phyloP scores from a whole-genome alignment of 495 filamentous ascomycete species.

The Neurospora sublineolata region DNA sequence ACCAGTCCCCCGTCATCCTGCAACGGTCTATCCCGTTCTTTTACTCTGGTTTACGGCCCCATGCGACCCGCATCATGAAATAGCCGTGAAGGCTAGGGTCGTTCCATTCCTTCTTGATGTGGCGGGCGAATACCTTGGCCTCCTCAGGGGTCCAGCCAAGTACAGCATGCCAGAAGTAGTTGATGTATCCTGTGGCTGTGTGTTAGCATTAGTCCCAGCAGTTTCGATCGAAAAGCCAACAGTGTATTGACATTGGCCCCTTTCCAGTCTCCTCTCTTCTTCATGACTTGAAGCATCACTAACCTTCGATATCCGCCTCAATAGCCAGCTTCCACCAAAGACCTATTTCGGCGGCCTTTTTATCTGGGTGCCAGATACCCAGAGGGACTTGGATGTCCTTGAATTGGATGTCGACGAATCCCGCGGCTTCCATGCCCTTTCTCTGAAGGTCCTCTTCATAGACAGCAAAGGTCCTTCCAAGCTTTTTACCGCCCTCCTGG shows the following conservation, averaged over 20 bases:
- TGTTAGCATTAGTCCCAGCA: background rate
- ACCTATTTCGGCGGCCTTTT: slow-evolving; percentile 36
- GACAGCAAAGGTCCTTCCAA: background rate
- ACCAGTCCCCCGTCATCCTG: background rate
- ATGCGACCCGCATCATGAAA: background rate
- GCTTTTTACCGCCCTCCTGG: slow-evolving; percentile 9
- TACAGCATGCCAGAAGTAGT: slow-evolving; percentile 27
- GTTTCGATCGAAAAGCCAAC: background rate
- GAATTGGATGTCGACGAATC: background rate
- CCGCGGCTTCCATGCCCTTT: background rate
- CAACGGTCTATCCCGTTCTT: background rate
- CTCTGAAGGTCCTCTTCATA: background rate
- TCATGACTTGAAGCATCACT: background rate
- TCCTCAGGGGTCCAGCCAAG: slow-evolving; percentile 34
- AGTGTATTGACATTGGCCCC: background rate
- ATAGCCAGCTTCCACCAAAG: slow-evolving; percentile 14
- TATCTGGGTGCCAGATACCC: slow-evolving; percentile 15
- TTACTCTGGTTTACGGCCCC: background rate
- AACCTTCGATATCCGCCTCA: slow-evolving; percentile 31
- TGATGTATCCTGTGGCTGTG: slow-evolving; percentile 11
- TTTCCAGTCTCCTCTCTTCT: background rate
- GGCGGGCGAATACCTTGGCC: slow-evolving; percentile 21
- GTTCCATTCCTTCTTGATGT: background rate
- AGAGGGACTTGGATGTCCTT: slow-evolving; percentile 5
- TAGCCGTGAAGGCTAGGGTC: background rate